phyloP scores from a whole-genome alignment of 805 yeast genomes.

The Tanozyma kutaoensis region DNA sequence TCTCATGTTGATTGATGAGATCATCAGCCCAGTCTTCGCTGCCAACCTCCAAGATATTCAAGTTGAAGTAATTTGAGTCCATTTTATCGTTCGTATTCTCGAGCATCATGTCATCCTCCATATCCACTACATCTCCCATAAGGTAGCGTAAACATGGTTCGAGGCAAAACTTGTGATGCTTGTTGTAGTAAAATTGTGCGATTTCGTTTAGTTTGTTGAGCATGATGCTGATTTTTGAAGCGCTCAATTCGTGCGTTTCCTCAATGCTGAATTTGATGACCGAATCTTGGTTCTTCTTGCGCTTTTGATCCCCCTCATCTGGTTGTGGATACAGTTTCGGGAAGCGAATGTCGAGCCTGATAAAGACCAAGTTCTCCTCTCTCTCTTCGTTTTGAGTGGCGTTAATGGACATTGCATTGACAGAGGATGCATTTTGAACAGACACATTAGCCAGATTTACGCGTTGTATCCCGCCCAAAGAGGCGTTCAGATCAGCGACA shows the following conservation, averaged over 20 bases:
- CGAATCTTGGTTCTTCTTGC: background rate
- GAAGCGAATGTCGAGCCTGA: conserved; percentile 57
- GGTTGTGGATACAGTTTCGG: conserved; percentile 58
- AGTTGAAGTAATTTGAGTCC: conserved; percentile 11
- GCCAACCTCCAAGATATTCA: conserved; percentile 18
- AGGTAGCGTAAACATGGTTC: conserved; percentile 69
- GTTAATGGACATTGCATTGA: background rate
- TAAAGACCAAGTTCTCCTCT: conserved; percentile 38
- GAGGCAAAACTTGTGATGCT: conserved; percentile 50
- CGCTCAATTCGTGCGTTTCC: conserved; percentile 58
- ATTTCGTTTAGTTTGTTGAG: conserved; percentile 39
- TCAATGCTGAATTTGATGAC: conserved; percentile 52
- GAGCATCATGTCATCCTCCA: conserved; percentile 19
- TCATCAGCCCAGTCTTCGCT: conserved; percentile 31
- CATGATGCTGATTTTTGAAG: conserved; percentile 36
- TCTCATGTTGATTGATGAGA: conserved; percentile 23
- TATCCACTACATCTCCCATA: conserved; percentile 62
- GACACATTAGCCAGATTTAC: no score
- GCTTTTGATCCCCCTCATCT: background rate
- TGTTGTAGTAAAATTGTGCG: conserved; percentile 38
- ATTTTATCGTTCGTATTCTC: conserved; percentile 7
- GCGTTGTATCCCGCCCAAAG: no score
- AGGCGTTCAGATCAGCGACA: no score
- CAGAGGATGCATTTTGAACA: background rate
- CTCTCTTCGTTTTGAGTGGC: background rate